Evolutionary conservation across 805 yeast species (phyloP).

Genomic region (Cyberlindnera saturnus): DNA sequence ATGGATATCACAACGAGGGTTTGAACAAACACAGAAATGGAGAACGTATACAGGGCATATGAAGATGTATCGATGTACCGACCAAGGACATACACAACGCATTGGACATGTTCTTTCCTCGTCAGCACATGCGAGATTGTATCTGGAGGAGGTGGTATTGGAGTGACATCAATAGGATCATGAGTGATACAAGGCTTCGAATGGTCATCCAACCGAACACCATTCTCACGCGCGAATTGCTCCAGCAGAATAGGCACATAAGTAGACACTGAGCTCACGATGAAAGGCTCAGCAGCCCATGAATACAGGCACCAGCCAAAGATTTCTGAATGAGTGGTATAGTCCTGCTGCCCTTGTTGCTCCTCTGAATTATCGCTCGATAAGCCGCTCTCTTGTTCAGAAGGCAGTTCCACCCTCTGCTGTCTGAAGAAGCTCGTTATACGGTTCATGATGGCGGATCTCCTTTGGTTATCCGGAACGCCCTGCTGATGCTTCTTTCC

Average conservation of each 20-base stretch:
- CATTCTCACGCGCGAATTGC: slow-evolving; percentile 67
- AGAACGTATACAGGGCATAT: slow-evolving; percentile 67
- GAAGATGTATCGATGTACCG: slow-evolving; percentile 64
- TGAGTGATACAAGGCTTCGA: slow-evolving; percentile 41
- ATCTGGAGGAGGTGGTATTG: slow-evolving; percentile 23
- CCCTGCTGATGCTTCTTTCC: background rate
- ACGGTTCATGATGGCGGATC: background rate
- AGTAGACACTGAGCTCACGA: slow-evolving; percentile 74
- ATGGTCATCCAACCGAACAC: slow-evolving; percentile 57
- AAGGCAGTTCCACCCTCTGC: no score
- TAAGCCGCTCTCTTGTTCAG: background rate
- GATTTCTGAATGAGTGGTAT: slow-evolving; percentile 38
- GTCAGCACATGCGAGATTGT: slow-evolving; percentile 18
- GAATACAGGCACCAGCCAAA: slow-evolving; percentile 66
- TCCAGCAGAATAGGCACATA: slow-evolving; percentile 69
- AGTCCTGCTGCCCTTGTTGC: background rate
- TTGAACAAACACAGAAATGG: slow-evolving; percentile 66
- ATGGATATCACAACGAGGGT: slow-evolving; percentile 64
- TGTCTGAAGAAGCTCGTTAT: background rate
- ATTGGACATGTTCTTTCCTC: slow-evolving; percentile 22
- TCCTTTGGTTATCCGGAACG: background rate
- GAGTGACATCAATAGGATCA: slow-evolving; percentile 23
- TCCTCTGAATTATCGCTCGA: slow-evolving; percentile 7
- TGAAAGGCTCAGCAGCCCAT: slow-evolving; percentile 77
- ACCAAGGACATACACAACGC: slow-evolving; percentile 43